phyloP scores from a whole-genome alignment of 2,329 filamentous ascomycete genomes.

The Pseudogymnoascus sp. region DNA sequence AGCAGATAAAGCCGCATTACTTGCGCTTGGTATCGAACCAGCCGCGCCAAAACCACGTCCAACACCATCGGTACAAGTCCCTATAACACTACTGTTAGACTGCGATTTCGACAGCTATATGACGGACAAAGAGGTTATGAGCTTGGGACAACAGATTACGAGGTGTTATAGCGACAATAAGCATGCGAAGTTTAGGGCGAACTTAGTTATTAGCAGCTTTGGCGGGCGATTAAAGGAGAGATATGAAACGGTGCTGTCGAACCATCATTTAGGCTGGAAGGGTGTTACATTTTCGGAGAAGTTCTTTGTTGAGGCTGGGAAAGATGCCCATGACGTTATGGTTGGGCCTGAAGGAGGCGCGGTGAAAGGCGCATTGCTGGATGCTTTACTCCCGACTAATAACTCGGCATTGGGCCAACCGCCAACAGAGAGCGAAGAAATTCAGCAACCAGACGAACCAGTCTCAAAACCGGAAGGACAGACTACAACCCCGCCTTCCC shows the following conservation, averaged over 20 bases:
- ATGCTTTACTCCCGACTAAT: neutral
- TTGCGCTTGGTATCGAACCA: slow-evolving; percentile 31
- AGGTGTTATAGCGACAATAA: slow-evolving; percentile 85
- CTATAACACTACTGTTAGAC: slow-evolving; percentile 77
- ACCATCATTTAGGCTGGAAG: slow-evolving; percentile 72
- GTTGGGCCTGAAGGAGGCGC: slow-evolving; percentile 44
- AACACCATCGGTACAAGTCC: slow-evolving; percentile 47
- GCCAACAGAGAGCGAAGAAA: slow-evolving; percentile 19
- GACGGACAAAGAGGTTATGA: slow-evolving; percentile 77
- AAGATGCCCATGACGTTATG: slow-evolving; percentile 63
- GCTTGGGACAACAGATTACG: slow-evolving; percentile 75
- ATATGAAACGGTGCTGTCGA: slow-evolving; percentile 67
- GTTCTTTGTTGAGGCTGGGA: slow-evolving; percentile 64
- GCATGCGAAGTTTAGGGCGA: slow-evolving; percentile 56
- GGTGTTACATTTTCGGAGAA: slow-evolving; percentile 64
- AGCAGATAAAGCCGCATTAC: slow-evolving; percentile 37
- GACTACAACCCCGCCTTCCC: neutral
- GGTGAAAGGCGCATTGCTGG: slow-evolving; percentile 41
- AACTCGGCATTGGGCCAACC: slow-evolving; percentile 21
- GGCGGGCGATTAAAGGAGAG: slow-evolving; percentile 65
- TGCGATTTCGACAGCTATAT: slow-evolving; percentile 90
- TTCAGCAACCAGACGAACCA: slow-evolving; percentile 17
- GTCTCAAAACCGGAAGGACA: neutral
- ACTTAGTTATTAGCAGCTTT: slow-evolving; percentile 74
- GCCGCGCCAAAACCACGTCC: slow-evolving; percentile 19